phyloP scores from a whole-genome alignment of 768 basidiomycete genomes.

The Mycena chlorophos region DNA sequence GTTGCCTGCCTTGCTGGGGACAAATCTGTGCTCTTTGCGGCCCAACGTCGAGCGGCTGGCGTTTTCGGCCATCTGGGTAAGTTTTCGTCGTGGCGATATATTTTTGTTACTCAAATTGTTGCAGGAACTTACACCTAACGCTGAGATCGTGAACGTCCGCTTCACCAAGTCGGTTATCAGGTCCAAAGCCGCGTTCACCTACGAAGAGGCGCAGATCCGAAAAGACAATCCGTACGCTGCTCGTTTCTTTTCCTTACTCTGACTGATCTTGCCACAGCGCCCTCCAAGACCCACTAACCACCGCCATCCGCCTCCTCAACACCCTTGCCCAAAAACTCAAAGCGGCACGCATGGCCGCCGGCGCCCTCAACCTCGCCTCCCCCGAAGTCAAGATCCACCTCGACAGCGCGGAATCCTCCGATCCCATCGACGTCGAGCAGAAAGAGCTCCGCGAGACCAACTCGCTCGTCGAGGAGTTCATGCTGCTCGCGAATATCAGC shows the following conservation, averaged over 20 bases:
- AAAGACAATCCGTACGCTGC: conserved; percentile 83
- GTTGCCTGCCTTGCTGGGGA: conserved; percentile 90
- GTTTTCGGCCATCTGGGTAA: conserved; percentile 94
- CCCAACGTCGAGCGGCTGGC: conserved; percentile 93
- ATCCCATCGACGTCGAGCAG: conserved; percentile 96
- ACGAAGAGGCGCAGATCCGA: conserved; percentile 91
- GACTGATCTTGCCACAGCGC: conserved; percentile 44
- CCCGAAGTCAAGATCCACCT: conserved; percentile 98
- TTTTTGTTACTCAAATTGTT: conserved; percentile 11
- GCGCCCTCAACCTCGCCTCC: conserved; percentile 96
- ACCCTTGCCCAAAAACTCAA: conserved; percentile 81
- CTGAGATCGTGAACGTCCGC: conserved; percentile 84
- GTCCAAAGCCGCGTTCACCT: conserved; percentile 95
- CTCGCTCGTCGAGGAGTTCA: conserved; percentile 97
- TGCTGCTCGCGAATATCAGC: conserved; percentile 95
- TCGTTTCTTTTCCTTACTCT: conserved; percentile 1
- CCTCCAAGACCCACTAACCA: conserved; percentile 76
- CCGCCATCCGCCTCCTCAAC: conserved; percentile 88
- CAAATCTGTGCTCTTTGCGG: conserved; percentile 90
- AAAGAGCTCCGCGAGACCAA: conserved; percentile 93
- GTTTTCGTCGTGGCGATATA: conserved; percentile 9
- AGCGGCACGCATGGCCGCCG: conserved; percentile 85
- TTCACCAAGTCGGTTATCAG: conserved; percentile 97
- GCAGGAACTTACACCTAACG: conserved; percentile 87
- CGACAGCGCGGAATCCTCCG: conserved; percentile 88